phyloP scores from a whole-genome alignment of 208 protist genomes.

The Crithidia brevicula region DNA sequence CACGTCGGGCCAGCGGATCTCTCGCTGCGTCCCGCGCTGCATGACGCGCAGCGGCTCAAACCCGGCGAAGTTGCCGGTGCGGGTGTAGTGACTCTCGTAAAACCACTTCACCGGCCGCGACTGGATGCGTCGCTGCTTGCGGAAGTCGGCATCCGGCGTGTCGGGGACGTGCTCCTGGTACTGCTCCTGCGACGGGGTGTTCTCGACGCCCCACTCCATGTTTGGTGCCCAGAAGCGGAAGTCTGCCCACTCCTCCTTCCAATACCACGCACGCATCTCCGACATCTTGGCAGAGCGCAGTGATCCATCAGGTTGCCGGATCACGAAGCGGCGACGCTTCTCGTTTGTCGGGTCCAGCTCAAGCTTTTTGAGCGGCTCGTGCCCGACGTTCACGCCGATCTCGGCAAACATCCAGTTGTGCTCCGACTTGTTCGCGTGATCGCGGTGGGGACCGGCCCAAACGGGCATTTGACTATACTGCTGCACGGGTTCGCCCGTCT shows the following conservation, averaged over 20 bases:
- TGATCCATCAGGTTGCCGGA: constrained; percentile 92
- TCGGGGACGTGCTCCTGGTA: constrained; percentile 94
- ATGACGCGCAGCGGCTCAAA: constrained; percentile 92
- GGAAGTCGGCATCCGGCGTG: constrained; percentile 88
- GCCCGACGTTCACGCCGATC: constrained; percentile 93
- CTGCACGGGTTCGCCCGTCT: constrained; percentile 91
- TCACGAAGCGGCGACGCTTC: constrained; percentile 92
- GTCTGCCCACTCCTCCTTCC: constrained; percentile 95
- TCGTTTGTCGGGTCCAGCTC: constrained; percentile 94
- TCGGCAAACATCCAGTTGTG: constrained; percentile 96
- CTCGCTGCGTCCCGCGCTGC: constrained; percentile 89
- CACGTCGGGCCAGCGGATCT: constrained; percentile 92
- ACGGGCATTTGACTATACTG: constrained; percentile 93
- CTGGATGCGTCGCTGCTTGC: constrained; percentile 91
- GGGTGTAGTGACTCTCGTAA: constrained; percentile 94
- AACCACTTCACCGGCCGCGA: constrained; percentile 94
- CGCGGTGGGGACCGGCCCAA: constrained; percentile 91
- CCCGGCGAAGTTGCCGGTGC: constrained; percentile 89
- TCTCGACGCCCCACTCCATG: constrained; percentile 94
- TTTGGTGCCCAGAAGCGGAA: constrained; percentile 94
- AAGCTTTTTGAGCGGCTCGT: constrained; percentile 92
- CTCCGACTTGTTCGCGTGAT: constrained; percentile 92
- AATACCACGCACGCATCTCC: constrained; percentile 96
- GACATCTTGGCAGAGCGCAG: constrained; percentile 95
- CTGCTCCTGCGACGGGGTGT: constrained; percentile 90